Conservation (phyloP, 2,329 filamentous ascomycete genomes). For the Sclerotinia subarctica region DNA sequence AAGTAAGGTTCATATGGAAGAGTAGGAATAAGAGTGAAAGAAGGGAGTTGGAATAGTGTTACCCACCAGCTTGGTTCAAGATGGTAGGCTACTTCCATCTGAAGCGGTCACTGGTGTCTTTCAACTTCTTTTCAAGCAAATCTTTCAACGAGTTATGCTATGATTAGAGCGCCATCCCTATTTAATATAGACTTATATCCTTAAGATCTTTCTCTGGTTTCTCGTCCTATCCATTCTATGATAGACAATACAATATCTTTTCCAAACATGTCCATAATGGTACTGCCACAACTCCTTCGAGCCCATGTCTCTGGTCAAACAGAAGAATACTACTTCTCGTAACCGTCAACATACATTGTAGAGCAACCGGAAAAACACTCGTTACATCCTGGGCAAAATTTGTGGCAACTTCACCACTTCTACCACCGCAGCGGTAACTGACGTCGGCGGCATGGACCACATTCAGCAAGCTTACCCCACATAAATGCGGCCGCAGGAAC, state of each 20-base stretch:
- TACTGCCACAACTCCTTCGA: neutral
- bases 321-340: neutral
- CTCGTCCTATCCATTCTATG: neutral
- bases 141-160: constrained; percentile 41
- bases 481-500: neutral
- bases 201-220: neutral
- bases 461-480: constrained; percentile 13
- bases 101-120: constrained; percentile 51
- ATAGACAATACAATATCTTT: neutral
- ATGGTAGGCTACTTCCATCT: constrained; percentile 49
- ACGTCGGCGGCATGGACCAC: no score
- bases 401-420: no score
- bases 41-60: neutral
- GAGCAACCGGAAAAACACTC: no score
- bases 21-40: neutral
- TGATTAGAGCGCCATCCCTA: no score
- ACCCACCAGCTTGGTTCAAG: constrained; percentile 49
- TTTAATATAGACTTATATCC: neutral
- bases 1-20: neutral
- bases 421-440: no score
- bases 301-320: neutral
- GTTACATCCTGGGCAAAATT: no score
- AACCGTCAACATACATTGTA: neutral
- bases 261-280: neutral
- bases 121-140: constrained; percentile 48